phyloP scores from a whole-genome alignment of 139 green algal genomes.

The Ettlia oleoabundans region DNA sequence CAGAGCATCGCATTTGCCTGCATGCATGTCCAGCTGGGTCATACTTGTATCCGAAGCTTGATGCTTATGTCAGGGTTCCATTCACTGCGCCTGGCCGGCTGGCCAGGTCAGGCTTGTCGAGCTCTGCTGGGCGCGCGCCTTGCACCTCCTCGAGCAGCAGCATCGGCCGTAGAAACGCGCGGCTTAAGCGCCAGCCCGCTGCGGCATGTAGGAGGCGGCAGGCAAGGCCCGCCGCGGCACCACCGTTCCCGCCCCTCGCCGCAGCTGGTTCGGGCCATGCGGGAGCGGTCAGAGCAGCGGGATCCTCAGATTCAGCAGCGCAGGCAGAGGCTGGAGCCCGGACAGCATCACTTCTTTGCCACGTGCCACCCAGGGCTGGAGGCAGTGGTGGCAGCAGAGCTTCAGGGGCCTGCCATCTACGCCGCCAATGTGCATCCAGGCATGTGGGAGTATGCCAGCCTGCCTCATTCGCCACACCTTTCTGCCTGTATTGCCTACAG shows the following conservation, averaged over 20 bases:
- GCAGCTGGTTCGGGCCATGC: background rate
- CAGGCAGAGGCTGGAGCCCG: background rate
- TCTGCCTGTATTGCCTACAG: too few species aligned
- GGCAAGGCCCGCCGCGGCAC: background rate
- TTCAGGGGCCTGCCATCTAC: slow-evolving; percentile 52
- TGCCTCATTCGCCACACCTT: too few species aligned
- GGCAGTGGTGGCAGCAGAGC: slow-evolving; percentile 72
- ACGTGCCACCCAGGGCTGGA: slow-evolving; percentile 89
- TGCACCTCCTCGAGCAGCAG: too few species aligned
- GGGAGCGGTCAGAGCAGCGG: background rate
- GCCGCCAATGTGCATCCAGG: slow-evolving; percentile 43
- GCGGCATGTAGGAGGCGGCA: slow-evolving; percentile 1
- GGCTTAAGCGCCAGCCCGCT: background rate
- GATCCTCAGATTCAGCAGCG: slow-evolving; percentile 17
- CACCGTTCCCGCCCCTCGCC: background rate
- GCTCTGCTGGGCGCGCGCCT: too few species aligned
- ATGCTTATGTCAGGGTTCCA: too few species aligned
- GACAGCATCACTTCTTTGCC: slow-evolving; percentile 59
- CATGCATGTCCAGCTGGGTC: too few species aligned
- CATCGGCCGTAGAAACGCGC: too few species aligned
- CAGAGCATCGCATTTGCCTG: too few species aligned
- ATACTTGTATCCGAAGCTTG: too few species aligned
- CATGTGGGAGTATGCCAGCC: background rate
- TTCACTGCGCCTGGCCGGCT: too few species aligned
- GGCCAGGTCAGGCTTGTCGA: too few species aligned